Base-by-base conservation (phyloP, 768 basidiomycete species). In the Pisolithus tinctorius region DNA sequence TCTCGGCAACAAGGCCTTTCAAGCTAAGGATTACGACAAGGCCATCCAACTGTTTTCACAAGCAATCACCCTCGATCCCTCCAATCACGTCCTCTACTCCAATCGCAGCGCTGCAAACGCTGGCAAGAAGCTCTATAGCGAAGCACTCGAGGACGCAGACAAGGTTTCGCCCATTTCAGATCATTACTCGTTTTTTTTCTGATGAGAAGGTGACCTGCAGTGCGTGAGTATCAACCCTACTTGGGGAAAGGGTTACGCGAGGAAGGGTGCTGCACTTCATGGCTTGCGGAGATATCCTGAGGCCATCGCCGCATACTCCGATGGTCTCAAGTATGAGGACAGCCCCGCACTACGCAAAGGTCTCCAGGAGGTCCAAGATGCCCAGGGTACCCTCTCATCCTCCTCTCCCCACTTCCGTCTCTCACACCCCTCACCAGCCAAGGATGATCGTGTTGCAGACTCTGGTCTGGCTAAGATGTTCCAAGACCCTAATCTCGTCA, bases 1-100 rank as follows among this genome's bases (percentile, higher is more conserved):
- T 63, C 82, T 82, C 63, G 94, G 93, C 62, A 97, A 97, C 78
- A 93, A 93, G 64, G 93, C 94, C 20, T 97, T 97, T 71, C 77
- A 88, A 37, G 90, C 90, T 49, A 96, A 93, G 67, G 82, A 96
- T 60, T 96, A 89, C 71, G 84, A 90, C 72, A 82, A 78, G 60
- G 93, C 94, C 6, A 88, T 90, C 74, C 79, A 86, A 63, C 72
- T 87, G 45, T 92, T 91, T 69, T 76, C 81, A 4, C 78, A 91
- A 62, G 94, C 89, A 17, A 88, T 97, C 63, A 81, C 77, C 44
- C 60, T 94, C 59, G 93, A 96, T 69, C 74, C 86, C 2, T 74
- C 73, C 36, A 95, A 95, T 64, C 86, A 88, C 67, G 93, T 97
- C 48, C 74, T 96, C 8, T 96, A 80, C 71, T 95, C 93, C 14